A percentile compares a stretch with the other conserved stretches of the same genome.
phyloP scores from a whole-genome alignment of 2,329 filamentous ascomycete genomes.

The Cladophialophora yegresii region DNA sequence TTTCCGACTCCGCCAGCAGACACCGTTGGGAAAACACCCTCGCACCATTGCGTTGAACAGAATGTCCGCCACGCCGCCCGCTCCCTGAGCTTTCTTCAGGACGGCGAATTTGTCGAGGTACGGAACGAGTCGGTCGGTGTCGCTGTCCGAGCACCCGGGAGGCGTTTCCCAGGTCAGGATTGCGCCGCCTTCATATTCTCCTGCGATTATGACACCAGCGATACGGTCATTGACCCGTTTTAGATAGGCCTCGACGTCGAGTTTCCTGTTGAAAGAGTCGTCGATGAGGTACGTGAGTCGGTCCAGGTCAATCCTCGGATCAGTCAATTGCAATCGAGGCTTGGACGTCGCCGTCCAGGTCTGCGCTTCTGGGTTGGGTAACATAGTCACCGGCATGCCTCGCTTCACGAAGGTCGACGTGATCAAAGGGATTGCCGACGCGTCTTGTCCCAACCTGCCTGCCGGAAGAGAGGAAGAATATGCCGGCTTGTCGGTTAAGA shows the following conservation, averaged over 20 bases:
- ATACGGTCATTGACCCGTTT: slow-evolving; percentile 75
- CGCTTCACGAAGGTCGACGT: slow-evolving; percentile 81
- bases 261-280: slow-evolving; percentile 82
- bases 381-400: slow-evolving; percentile 84
- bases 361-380: slow-evolving; percentile 66
- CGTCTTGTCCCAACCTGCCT: slow-evolving; percentile 55
- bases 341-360: slow-evolving; percentile 69
- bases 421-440: slow-evolving; percentile 40
- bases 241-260: slow-evolving; percentile 83
- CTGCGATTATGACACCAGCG: slow-evolving; percentile 90
- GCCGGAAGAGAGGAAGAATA: slow-evolving; percentile 87
- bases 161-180: slow-evolving; percentile 93
- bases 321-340: slow-evolving; percentile 69
- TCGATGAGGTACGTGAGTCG: slow-evolving; percentile 86
- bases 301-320: slow-evolving; percentile 78
- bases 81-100: slow-evolving; percentile 81
- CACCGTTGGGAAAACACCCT: slow-evolving; percentile 80
- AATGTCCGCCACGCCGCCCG: slow-evolving; percentile 89
- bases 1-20: slow-evolving; percentile 88
- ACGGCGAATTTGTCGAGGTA: slow-evolving; percentile 99
- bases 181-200: slow-evolving; percentile 93
- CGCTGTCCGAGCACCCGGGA: slow-evolving; percentile 55
- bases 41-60: slow-evolving; percentile 95
- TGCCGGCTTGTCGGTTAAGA: slow-evolving; percentile 90
- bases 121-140: slow-evolving; percentile 70